Evolutionary conservation across 805 yeast genomes (phyloP).

Genomic region (Yarrowia osloensis): DNA sequence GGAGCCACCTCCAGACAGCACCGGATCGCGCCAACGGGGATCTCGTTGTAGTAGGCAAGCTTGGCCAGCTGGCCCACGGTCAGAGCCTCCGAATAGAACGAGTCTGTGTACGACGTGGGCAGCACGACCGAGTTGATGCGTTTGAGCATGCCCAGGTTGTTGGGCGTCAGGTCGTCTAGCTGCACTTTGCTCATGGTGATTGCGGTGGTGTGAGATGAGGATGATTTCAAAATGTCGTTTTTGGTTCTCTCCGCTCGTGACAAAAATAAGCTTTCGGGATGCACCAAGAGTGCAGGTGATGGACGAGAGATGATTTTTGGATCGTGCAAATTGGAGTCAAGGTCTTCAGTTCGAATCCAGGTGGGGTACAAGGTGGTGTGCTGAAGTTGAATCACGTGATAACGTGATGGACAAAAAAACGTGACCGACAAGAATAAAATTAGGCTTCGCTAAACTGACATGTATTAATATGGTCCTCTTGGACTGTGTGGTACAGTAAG

Average conservation of each 20-base stretch:
- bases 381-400: too few species aligned
- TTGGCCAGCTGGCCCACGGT: conserved; percentile 55
- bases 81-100: conserved; percentile 54
- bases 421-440: too few species aligned
- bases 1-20: conserved; percentile 49
- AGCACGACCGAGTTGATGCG: conserved; percentile 55
- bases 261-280: neutral
- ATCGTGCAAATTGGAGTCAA: too few species aligned
- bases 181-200: conserved; percentile 41
- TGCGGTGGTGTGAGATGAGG: too few species aligned
- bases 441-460: too few species aligned
- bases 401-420: too few species aligned
- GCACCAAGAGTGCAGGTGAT: neutral
- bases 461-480: too few species aligned
- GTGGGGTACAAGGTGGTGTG: too few species aligned
- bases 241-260: neutral
- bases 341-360: neutral
- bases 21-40: conserved; percentile 78
- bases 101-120: conserved; percentile 54
- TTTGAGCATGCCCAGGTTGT: conserved; percentile 61
- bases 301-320: too few species aligned
- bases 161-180: conserved; percentile 59
- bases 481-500: too few species aligned
- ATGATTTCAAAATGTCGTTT: too few species aligned
- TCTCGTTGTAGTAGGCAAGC: conserved; percentile 67